A percentile compares a stretch with the other conserved stretches of the same genome.
Evolutionary conservation across 495 filamentous ascomycete species (phyloP).

Genomic region (Pseudomonodictys pantanalensis): DNA sequence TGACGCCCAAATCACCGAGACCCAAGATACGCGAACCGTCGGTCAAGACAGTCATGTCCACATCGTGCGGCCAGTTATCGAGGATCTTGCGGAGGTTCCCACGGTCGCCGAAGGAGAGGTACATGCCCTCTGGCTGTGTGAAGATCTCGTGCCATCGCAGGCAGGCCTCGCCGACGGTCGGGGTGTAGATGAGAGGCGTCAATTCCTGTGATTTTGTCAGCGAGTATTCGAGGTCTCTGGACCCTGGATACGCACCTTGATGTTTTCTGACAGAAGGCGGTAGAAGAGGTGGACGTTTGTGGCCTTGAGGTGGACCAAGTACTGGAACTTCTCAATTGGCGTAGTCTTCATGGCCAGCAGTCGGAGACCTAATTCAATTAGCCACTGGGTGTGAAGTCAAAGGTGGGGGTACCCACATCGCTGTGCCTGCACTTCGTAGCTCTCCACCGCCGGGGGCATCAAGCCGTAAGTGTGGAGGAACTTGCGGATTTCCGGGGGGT

Average conservation of each 20-base stretch:
- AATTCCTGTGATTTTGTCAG: slow-evolving; percentile 56
- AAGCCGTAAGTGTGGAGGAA: slow-evolving; percentile 70
- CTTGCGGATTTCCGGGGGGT: slow-evolving; percentile 62
- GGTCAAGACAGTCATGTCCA: slow-evolving; percentile 95
- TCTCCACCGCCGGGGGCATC: slow-evolving; percentile 67
- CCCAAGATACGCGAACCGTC: slow-evolving; percentile 96
- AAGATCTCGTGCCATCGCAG: slow-evolving; percentile 93
- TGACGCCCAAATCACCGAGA: slow-evolving; percentile 91
- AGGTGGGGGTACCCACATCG: slow-evolving; percentile 52
- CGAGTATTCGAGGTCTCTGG: slow-evolving; percentile 27
- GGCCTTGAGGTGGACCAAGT: slow-evolving; percentile 81
- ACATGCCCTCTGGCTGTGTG: slow-evolving; percentile 89
- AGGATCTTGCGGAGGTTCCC: slow-evolving; percentile 80
- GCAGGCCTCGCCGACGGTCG: slow-evolving; percentile 95
- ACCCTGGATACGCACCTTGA: slow-evolving; percentile 53
- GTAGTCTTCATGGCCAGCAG: slow-evolving; percentile 76
- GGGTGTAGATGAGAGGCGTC: slow-evolving; percentile 95
- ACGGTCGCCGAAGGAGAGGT: slow-evolving; percentile 86
- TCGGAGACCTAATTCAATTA: slow-evolving; percentile 52
- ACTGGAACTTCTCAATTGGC: slow-evolving; percentile 89
- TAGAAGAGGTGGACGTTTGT: slow-evolving; percentile 95
- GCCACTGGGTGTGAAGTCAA: not conserved
- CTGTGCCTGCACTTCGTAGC: slow-evolving; percentile 63
- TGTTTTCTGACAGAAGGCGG: slow-evolving; percentile 83
- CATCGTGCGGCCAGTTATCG: slow-evolving; percentile 85